Conservation (phyloP, 768 basidiomycete genomes). For the Naganishia antarctica region DNA sequence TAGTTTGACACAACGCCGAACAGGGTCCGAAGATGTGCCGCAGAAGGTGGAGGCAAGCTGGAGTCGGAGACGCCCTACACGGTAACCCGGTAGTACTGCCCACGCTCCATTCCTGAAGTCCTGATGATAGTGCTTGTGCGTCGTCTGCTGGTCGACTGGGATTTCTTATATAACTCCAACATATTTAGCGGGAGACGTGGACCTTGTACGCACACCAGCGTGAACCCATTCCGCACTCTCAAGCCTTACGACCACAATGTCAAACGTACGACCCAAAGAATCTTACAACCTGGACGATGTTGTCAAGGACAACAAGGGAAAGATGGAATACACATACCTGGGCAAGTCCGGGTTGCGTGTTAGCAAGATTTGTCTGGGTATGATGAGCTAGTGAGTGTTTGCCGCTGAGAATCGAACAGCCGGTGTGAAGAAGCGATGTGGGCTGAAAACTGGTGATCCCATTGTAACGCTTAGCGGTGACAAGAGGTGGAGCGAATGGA, state of each 20-base stretch:
- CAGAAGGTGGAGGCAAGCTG: background rate
- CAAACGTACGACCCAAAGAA: slow-evolving; percentile 16
- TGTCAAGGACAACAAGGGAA: slow-evolving; percentile 26
- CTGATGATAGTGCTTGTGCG: too few species aligned
- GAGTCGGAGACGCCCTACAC: too few species aligned
- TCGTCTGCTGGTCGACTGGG: too few species aligned
- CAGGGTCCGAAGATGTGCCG: background rate
- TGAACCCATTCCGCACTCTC: too few species aligned
- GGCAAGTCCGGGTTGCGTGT: slow-evolving; percentile 41
- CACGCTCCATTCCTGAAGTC: too few species aligned
- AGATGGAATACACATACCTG: slow-evolving; percentile 39
- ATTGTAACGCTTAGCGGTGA: slow-evolving; percentile 27
- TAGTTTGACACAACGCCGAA: background rate
- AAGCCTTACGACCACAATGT: background rate
- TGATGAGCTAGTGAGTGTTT: slow-evolving; percentile 38
- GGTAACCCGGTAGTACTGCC: too few species aligned
- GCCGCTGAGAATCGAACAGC: too few species aligned
- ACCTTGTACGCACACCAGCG: too few species aligned
- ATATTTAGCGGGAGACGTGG: too few species aligned
- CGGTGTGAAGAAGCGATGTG: too few species aligned
- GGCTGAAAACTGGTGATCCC: too few species aligned
- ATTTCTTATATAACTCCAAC: too few species aligned
- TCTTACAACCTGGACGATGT: slow-evolving; percentile 27
- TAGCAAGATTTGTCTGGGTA: slow-evolving; percentile 38
- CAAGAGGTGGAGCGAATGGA: slow-evolving; percentile 34